Conservation (phyloP, 208 protist genomes). For the Acanthamoeba healyi region DNA sequence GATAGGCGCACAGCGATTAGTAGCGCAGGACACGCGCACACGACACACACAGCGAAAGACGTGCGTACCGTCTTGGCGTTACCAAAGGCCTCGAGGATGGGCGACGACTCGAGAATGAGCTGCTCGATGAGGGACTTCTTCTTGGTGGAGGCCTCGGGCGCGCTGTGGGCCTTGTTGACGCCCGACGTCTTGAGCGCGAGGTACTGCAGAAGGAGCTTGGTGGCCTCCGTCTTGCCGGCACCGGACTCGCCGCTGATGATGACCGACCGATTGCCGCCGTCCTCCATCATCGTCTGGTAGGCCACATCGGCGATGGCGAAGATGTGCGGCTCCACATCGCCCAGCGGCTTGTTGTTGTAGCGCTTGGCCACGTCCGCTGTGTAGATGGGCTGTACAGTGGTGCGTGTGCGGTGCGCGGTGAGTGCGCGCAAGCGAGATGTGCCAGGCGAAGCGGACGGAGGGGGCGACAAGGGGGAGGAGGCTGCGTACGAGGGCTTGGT, state of each 20-base stretch:
- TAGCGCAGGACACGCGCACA: neutral
- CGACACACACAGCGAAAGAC: neutral
- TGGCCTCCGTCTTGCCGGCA: slow-evolving; percentile 90
- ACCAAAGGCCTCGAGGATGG: slow-evolving; percentile 91
- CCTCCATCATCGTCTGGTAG: slow-evolving; percentile 84
- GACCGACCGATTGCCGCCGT: slow-evolving; percentile 87
- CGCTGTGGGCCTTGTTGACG: slow-evolving; percentile 72
- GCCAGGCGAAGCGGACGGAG: no score
- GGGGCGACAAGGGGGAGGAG: neutral
- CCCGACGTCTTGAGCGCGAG: slow-evolving; percentile 82
- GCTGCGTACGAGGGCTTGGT: slow-evolving; percentile 69
- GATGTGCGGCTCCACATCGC: slow-evolving; percentile 81
- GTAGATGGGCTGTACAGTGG: slow-evolving; percentile 80
- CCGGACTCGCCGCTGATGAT: slow-evolving; percentile 91
- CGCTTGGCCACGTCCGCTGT: slow-evolving; percentile 78
- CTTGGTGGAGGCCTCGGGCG: neutral
- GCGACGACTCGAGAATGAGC: slow-evolving; percentile 85
- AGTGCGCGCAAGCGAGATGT: no score
- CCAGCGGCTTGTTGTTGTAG: slow-evolving; percentile 81
- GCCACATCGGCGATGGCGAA: slow-evolving; percentile 86
- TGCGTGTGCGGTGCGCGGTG: neutral
- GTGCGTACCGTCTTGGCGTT: slow-evolving; percentile 76
- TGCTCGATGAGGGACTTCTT: slow-evolving; percentile 76
- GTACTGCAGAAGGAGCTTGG: slow-evolving; percentile 91
- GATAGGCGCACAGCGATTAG: neutral